phyloP scores from a whole-genome alignment of 768 basidiomycete genomes.

The Psilocybe sp. region DNA sequence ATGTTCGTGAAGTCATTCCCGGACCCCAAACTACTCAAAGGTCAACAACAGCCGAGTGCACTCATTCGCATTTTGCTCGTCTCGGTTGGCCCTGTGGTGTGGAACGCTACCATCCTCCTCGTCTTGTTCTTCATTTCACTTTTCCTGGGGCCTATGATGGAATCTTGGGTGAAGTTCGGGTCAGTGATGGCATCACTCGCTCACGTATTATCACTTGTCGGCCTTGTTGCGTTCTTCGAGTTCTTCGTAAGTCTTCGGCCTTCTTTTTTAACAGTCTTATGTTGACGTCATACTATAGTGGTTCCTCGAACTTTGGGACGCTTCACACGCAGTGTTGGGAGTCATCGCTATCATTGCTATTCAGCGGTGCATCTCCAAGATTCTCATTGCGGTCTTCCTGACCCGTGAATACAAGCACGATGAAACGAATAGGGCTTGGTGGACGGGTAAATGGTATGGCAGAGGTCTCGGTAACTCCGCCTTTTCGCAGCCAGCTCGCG shows the following conservation, averaged over 20 bases:
- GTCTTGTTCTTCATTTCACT: slow-evolving; percentile 89
- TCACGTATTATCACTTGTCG: slow-evolving; percentile 78
- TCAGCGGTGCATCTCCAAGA: slow-evolving; percentile 91
- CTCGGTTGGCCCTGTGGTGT: slow-evolving; percentile 89
- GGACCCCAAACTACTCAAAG: slow-evolving; percentile 34
- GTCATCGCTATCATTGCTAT: slow-evolving; percentile 86
- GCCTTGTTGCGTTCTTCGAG: slow-evolving; percentile 88
- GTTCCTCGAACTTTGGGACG: slow-evolving; percentile 96
- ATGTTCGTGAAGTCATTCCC: slow-evolving; percentile 95
- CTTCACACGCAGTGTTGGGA: slow-evolving; percentile 94
- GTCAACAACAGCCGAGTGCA: slow-evolving; percentile 72
- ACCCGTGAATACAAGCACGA: slow-evolving; percentile 98
- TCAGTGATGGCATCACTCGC: slow-evolving; percentile 91
- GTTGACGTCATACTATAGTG: slow-evolving; percentile 50
- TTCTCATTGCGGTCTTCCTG: slow-evolving; percentile 90
- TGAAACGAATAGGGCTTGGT: slow-evolving; percentile 98
- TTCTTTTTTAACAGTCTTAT: slow-evolving; percentile 20
- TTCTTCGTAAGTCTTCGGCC: slow-evolving; percentile 73
- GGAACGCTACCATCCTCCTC: slow-evolving; percentile 88
- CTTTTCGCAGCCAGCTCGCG: slow-evolving; percentile 93
- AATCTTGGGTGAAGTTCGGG: slow-evolving; percentile 82
- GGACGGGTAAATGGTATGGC: slow-evolving; percentile 99
- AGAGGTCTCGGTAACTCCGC: slow-evolving; percentile 88
- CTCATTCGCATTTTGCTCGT: slow-evolving; percentile 88
- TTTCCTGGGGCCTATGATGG: slow-evolving; percentile 88